phyloP scores from a whole-genome alignment of 192 early-diverging fungal genomes.

The Backusella morwellensis region DNA sequence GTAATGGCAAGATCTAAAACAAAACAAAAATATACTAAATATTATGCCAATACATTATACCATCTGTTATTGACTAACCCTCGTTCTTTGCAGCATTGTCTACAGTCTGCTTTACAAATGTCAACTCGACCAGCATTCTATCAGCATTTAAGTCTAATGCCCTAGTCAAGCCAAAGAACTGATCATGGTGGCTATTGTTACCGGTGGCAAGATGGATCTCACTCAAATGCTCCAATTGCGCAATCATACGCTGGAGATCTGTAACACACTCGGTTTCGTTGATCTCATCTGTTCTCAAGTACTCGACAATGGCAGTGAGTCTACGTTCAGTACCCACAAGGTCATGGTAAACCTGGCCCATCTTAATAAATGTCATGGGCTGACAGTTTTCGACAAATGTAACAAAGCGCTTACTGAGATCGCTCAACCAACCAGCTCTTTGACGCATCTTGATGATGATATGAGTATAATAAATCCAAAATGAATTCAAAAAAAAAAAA shows the following conservation, averaged over 20 bases:
- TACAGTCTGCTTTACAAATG: conserved; percentile 40
- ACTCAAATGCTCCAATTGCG: conserved; percentile 63
- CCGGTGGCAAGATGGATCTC: conserved; percentile 55
- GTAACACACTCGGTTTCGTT: conserved; percentile 59
- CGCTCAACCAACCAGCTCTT: conserved; percentile 64
- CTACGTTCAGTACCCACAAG: conserved; percentile 69
- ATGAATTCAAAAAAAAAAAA: not conserved
- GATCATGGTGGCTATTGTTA: conserved; percentile 48
- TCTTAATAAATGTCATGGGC: conserved; percentile 64
- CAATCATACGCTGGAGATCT: conserved; percentile 65
- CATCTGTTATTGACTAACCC: conserved; percentile 19
- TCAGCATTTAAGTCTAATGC: conserved; percentile 64
- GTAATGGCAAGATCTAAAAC: conserved; percentile 32
- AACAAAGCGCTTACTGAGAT: conserved; percentile 64
- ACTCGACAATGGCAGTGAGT: conserved; percentile 69
- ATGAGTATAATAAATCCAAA: not conserved
- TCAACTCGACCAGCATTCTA: conserved; percentile 56
- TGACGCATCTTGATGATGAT: conserved; percentile 47
- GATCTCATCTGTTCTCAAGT: conserved; percentile 77
- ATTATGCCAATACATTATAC: not conserved
- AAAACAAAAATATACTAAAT: conserved; percentile 9
- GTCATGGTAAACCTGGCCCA: conserved; percentile 76
- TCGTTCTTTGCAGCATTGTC: conserved; percentile 30
- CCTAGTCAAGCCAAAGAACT: conserved; percentile 46
- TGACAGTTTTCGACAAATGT: conserved; percentile 64